Base-by-base conservation (phyloP, 176 grass and related monocot genomes). In the Puccinellia tenuiflora region DNA sequence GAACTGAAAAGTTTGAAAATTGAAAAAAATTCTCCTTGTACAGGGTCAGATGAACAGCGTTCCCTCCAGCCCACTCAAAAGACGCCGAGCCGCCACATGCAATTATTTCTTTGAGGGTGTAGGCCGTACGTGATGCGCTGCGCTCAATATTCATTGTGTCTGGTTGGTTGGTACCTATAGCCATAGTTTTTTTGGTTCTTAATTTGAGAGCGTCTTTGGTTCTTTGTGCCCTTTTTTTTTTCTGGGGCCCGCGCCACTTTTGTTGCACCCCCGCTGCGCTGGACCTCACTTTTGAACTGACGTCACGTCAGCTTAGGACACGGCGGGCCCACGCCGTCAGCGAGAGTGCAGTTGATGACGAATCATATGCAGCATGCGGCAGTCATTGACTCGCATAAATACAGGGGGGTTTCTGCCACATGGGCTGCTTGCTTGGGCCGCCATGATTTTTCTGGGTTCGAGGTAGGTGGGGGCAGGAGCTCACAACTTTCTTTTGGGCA, bases 81-180 rank as follows among this genome's bases (percentile, higher is more conserved):
- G 82, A 61, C 69, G 26, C 68, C 68, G 40, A 60, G 26, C 68
- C 68, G 40, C 81, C 81, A 67, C 34, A 66, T 73, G 42, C 70
- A 37, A 26, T 38, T 73, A 42, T 48, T 77, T 63, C 18, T 82
- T 59, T 16, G 60, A 76, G 60, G 45, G n/a, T 1, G 48, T 68
- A 67, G 81, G 50, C 77, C 87, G 82, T 89, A 81, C 87, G 38
- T 13, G 39, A 51, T 22, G 39, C 50, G 48, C 47, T 76, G 30
- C 48, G 82, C 61, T 81, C 48, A 67, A 54, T 77, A 85, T 81
- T 81, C 69, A 69, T 76, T 40, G 47, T 80, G 60, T 89, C 60
- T 45, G 20, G 46, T 18, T n/a, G n/a, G n/a, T n/a, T n/a, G 6
- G 6, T 33, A 51, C n/a, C 16, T 9, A 46, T 54, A 47, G 30